phyloP scores from a whole-genome alignment of 1,284 basidiomycete species.

The Stygiomarasmius scandens region DNA sequence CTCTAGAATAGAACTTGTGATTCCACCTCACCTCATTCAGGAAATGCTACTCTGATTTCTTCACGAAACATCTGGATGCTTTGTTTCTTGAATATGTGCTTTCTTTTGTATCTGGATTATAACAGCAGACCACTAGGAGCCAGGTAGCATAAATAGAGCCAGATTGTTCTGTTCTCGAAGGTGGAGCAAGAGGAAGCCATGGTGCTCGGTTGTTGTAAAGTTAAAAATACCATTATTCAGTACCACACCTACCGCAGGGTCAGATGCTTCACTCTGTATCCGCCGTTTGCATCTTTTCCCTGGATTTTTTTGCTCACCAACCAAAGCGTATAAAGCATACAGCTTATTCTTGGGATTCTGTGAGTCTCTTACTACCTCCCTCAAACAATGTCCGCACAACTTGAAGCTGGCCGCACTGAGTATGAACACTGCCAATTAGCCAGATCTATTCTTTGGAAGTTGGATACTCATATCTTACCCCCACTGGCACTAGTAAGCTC shows the following conservation, averaged over 20 bases:
- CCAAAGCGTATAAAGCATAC: not conserved
- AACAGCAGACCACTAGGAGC: constrained; percentile 92
- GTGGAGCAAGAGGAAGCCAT: constrained; percentile 56
- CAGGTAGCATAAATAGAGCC: constrained; percentile 51
- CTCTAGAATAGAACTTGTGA: constrained; percentile 57
- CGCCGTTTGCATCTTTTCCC: too few species aligned
- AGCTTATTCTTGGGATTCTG: too few species aligned
- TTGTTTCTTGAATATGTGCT: constrained; percentile 87
- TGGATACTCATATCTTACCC: constrained; percentile 57
- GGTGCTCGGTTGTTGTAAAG: too few species aligned
- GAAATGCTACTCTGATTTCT: constrained; percentile 76
- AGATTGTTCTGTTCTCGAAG: constrained; percentile 75
- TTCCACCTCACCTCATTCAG: constrained; percentile 61
- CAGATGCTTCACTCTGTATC: too few species aligned
- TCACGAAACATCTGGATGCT: constrained; percentile 92
- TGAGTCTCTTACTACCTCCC: not conserved
- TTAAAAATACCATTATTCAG: too few species aligned
- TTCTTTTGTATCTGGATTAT: constrained; percentile 76
- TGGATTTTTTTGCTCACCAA: not conserved
- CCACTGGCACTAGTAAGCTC: constrained; percentile 56
- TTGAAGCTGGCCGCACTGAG: constrained; percentile 9
- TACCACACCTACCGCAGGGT: too few species aligned
- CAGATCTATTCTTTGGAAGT: constrained; percentile 54
- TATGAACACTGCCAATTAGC: constrained; percentile 37
- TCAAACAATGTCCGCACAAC: constrained; percentile 4